Base-by-base conservation (phyloP, 805 yeast genomes). In the Ogataea ganodermae region DNA sequence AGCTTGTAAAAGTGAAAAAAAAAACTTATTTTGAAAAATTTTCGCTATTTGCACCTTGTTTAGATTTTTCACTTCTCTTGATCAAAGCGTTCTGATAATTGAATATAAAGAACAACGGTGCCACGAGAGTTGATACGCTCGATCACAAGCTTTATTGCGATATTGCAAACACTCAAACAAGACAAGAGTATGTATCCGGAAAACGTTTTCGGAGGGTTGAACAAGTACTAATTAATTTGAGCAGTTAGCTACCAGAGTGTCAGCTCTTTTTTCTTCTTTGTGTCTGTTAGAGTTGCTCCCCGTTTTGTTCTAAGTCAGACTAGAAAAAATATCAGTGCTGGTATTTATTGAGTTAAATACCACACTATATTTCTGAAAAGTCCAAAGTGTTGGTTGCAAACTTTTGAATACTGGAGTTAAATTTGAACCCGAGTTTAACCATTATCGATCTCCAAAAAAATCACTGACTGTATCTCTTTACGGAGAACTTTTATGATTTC, bases 341-440 rank as follows among this genome's bases (percentile, higher is more conserved):
- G 42, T 58, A 58, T 58, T 58, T 58, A 58, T 58, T 55, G 45
- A 36, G 28, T 57, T 58, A 57, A 58, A 58, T 58, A 58, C 56
- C 55, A 48, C 49, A 33, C 46, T 43, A 48, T 43, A 48, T 23
- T 36, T 47, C 43, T 44, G 32, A 40, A 40, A 46, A 42, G 51
- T 48, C 48, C 46, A 44, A 49, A 48, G 42, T 45, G 53, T 49
- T 30, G 38, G 22, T 42, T 47, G 39, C 55, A 54, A 55, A 55
- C 59, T 52, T 56, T 51, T 51, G 60, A 48, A 56, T 56, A 49
- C 45, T 49, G 53, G 62, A 55, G 62, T 58, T 58, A 58, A 58
- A 58, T 53, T 54, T 55, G 60, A 58, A 48, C 62, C 62, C 57
- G 62, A 58, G 62, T 58, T 47, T 44, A 22, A 17, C 36, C 44